Conservation (phyloP, 2,329 filamentous ascomycete genomes). For the Acephala macrosclerotiorum region DNA sequence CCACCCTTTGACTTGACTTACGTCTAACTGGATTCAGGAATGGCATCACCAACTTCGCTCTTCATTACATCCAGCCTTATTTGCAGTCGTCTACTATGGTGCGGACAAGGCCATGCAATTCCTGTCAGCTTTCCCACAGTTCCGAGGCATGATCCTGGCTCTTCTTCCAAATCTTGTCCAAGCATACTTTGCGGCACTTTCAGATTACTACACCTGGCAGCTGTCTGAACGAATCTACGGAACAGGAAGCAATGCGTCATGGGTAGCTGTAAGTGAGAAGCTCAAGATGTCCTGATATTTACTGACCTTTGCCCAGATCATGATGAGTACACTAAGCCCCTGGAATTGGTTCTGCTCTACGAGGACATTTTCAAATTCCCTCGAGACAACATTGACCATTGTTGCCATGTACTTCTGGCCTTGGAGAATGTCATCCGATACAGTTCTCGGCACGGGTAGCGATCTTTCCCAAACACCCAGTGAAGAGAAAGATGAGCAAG, state of each 20-base stretch:
- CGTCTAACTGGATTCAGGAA: slow-evolving; percentile 66
- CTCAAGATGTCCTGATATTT: neutral
- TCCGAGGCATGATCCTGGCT: slow-evolving; percentile 72
- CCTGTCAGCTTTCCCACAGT: slow-evolving; percentile 59
- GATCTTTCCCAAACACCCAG: slow-evolving; percentile 14
- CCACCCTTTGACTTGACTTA: neutral
- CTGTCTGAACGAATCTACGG: slow-evolving; percentile 80
- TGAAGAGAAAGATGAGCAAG: slow-evolving; percentile 45
- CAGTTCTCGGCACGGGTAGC: slow-evolving; percentile 24
- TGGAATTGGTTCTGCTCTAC: slow-evolving; percentile 99
- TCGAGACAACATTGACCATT: slow-evolving; percentile 88
- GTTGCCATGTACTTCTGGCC: slow-evolving; percentile 85
- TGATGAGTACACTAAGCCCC: slow-evolving; percentile 76
- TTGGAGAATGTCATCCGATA: slow-evolving; percentile 70
- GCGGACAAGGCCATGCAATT: slow-evolving; percentile 63
- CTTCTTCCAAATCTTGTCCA: slow-evolving; percentile 79
- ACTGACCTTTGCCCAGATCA: slow-evolving; percentile 59
- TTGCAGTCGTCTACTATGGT: slow-evolving; percentile 75
- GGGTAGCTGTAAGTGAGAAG: slow-evolving; percentile 67
- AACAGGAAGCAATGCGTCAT: slow-evolving; percentile 65
- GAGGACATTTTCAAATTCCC: slow-evolving; percentile 90
- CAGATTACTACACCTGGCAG: slow-evolving; percentile 89
- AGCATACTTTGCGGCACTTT: slow-evolving; percentile 76
- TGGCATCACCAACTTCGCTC: slow-evolving; percentile 89
- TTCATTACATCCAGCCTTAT: slow-evolving; percentile 88